Evolutionary conservation across 257 asterid genomes (phyloP), one percentile per base, ranked within the genome.

Genomic region (Ballota nigra): DNA sequence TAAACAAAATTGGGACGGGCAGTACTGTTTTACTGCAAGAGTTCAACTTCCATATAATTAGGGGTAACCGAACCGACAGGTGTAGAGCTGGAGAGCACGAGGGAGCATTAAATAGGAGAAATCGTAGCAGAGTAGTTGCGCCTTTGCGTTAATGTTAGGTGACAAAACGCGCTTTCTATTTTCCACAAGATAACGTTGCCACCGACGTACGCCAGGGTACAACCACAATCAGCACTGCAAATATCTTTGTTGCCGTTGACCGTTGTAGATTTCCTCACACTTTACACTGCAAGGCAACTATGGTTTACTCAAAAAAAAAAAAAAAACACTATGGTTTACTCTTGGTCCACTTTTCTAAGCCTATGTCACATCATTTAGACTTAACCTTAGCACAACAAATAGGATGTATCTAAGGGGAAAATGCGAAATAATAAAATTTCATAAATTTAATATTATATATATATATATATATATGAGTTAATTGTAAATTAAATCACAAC

Each of bases 1-100:
- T 2, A 31, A 2, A 31, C 2, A 31, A 2, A 3, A 31, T 31
- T 31, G 34, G 4, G 2, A 31, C 2, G 4, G 34, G 4, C 4
- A 36, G 3, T 5, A 33, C 2, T 6, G 9, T 33, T 40, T 40
- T 40, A 12, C 6, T 43, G 6, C 0, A 43, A 4, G 6, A 53
- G 22, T 3, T 11, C 0, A 38, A 20, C 12, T 22, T n/a, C 9
- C 22, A 9, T 0, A 65, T 23, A 65, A n/a, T 23, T 2, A 33
- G 64, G 20, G 19, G 52, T 24, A 60, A 78, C 82, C 78, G 82
- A 60, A 78, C 82, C 78, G 82, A 64, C 76, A 73, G 82, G 64
- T 73, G 75, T 59, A 23, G 69, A 61, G 77, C 75, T 78, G 82
- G 76, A 68, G 69, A 33, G 63, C 82, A 78, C 77, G 79, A 69